Base-by-base conservation (phyloP, 2,329 filamentous ascomycete species). In the Colletotrichum sp. region DNA sequence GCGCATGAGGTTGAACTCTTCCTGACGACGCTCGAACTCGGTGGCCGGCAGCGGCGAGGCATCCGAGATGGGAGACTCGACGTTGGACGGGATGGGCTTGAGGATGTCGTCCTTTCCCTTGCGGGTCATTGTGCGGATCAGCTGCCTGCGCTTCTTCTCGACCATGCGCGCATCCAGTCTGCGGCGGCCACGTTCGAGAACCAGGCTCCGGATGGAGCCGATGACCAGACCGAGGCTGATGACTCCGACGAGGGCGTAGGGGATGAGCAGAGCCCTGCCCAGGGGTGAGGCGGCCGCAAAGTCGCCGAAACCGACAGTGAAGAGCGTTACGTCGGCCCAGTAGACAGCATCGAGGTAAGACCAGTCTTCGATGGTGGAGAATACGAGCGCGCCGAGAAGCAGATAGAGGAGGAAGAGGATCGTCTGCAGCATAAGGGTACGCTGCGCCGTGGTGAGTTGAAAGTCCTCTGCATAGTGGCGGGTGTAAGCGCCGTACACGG, bases 341-440 rank as follows among this genome's bases (percentile, higher is more conserved):
- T 96, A 96, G 3, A 96, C 87, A 4, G 92, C 91, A 79, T 98
- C 95, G 2, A 95, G 91, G 80, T 94, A 98, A 24, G 88, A 86
- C 93, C 96, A 97, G 5, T 85, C 89, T 76, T 98, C 93, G 5
- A 97, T 89, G 3, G 87, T 87, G 8, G 92, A 91, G 81, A 97
- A 98, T 0, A 98, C 85, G 1, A 93, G 90, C 1, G 93, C 95
- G 1, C 96, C 96, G 3, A 95, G 84, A 1, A 94, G 92, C 0
- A 98, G 87, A 87, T 97, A 98, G 64, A 95, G 85, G 67, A 98
- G 93, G 81, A 97, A 95, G 71, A 94, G 87, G 84, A 97, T 97
- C 2, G 95, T 98, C 84, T 98, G 96, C 32, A 98, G 85, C 88
- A 98, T 98, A 26, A 98, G 87, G 0, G 95, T 98, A 12, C 96